A percentile compares a stretch with the other conserved stretches of the same genome.
Evolutionary conservation across 2,329 filamentous ascomycete species (phyloP).

Genomic region (Emydomyces testavorans): DNA sequence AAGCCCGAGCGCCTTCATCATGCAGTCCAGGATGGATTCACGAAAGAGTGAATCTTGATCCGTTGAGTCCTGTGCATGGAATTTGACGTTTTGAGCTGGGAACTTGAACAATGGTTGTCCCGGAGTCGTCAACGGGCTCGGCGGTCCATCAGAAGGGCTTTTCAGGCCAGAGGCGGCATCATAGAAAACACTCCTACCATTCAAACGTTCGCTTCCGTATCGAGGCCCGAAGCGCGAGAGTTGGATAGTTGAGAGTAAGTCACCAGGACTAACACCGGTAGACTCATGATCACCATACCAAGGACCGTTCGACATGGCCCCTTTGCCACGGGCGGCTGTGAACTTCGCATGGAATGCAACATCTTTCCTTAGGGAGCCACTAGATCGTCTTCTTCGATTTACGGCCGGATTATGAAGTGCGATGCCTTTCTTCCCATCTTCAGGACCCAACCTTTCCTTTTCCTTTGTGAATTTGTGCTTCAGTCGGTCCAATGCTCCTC

Average conservation of each 20-base stretch:
- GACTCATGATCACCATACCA: conserved; percentile 24
- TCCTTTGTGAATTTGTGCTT: conserved; percentile 90
- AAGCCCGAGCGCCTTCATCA: conserved; percentile 86
- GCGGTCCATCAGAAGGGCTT: conserved; percentile 5
- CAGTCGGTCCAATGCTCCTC: conserved; percentile 66
- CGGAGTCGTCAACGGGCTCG: not conserved
- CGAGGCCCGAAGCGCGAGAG: conserved; percentile 51
- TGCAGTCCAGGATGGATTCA: conserved; percentile 82
- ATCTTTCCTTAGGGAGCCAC: conserved; percentile 65
- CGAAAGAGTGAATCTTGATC: conserved; percentile 85
- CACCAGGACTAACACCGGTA: conserved; percentile 55
- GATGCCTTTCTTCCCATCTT: conserved; percentile 83
- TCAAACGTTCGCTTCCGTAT: conserved; percentile 22
- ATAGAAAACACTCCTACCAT: conserved; percentile 10
- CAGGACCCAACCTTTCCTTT: conserved; percentile 64
- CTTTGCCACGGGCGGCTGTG: conserved; percentile 33
- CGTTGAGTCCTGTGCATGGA: conserved; percentile 65
- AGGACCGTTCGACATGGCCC: conserved; percentile 19
- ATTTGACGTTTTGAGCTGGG: conserved; percentile 27
- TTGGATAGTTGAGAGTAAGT: conserved; percentile 69
- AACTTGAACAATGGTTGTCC: conserved; percentile 6
- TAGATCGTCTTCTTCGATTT: conserved; percentile 58
- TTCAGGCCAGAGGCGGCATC: conserved; percentile 12
- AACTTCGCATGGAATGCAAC: conserved; percentile 58
- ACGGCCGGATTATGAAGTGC: conserved; percentile 73